Evolutionary conservation across 1,284 basidiomycete genomes (phyloP).

Genomic region (Cryptococcus sp.): DNA sequence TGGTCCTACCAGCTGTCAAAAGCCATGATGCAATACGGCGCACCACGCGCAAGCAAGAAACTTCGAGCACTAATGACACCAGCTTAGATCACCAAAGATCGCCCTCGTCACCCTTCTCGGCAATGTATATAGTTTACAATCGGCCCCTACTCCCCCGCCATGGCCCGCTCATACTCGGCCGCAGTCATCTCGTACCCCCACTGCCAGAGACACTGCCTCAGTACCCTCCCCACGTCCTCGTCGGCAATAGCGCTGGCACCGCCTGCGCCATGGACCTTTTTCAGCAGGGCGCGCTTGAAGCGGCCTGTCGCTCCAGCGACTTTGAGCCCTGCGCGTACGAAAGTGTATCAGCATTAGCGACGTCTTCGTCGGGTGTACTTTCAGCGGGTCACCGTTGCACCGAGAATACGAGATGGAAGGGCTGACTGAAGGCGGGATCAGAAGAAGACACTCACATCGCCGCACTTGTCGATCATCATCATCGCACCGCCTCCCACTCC

Average conservation of each 20-base stretch:
- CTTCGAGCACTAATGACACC: too few species aligned
- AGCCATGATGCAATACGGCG: too few species aligned
- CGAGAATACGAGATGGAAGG: background rate
- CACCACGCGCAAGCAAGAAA: too few species aligned
- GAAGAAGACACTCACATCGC: constrained; percentile 47
- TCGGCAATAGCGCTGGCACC: constrained; percentile 37
- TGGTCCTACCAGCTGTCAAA: too few species aligned
- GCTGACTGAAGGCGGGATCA: too few species aligned
- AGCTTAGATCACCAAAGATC: too few species aligned
- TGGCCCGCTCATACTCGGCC: constrained; percentile 35
- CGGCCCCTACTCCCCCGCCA: constrained; percentile 21
- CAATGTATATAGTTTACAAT: too few species aligned
- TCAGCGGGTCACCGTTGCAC: background rate
- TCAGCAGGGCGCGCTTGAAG: constrained; percentile 54
- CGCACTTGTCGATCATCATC: constrained; percentile 57
- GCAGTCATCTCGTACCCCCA: constrained; percentile 46
- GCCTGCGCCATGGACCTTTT: constrained; percentile 48
- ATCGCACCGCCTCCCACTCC: constrained; percentile 53
- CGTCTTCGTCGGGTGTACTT: background rate
- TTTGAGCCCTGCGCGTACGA: constrained; percentile 49
- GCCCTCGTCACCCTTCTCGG: too few species aligned
- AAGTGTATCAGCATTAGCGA: background rate
- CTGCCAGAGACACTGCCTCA: constrained; percentile 50
- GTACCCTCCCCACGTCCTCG: constrained; percentile 41
- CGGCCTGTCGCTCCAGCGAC: constrained; percentile 55